Evolutionary conservation across 768 basidiomycete genomes (phyloP), one percentile per base, ranked within the genome.

Genomic region (Phlebiopsis flavidoalba): DNA sequence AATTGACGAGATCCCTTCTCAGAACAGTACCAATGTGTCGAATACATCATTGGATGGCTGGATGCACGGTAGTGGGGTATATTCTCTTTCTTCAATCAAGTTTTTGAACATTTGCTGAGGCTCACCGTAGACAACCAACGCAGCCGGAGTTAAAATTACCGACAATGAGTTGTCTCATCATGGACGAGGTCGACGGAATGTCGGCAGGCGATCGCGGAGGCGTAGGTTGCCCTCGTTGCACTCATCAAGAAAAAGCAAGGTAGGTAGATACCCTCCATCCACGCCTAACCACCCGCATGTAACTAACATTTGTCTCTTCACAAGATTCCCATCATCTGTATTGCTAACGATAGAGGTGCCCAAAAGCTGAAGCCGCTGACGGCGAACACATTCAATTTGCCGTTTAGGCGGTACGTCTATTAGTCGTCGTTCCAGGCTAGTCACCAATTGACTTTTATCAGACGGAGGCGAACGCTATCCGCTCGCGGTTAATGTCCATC

Each of bases 131-230:
- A 73, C 74, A 21, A 85, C 83, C 8, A 92, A 90, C 63, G 82
- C 84, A 1, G 75, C 83, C 1, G 95, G 90, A 2, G 78, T 95
- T 1, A 69, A 77, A 15, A 86, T 98, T 64, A 94, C 90, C 0
- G 83, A 90, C 66, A 84, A 80, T n/a, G 70, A 84, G 90, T 0
- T 93, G 94, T 64, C 77, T 99, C 49, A 98, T 99, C 70, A 98
- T 99, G 96, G 97, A 99, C 68, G 97, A 99, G 71, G 96, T 98
- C 2, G 97, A 99, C 65, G 97, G 97, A 1, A 99, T 98, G 95
- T 96, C 94, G 5, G 91, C 92, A 3, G 97, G 97, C 17, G 97
- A 99, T 73, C 82, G 97, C 49, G 97, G 97, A 15, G 97, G 97
- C 58, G 92, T 98, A 1, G 96, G 93, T n/a, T 22, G 97, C 97